These are phyloP conservation scores for Alternaria dauci DNA, from an alignment of 2,329 filamentous ascomycete genomes.

Conservation along the genomic window DNA sequence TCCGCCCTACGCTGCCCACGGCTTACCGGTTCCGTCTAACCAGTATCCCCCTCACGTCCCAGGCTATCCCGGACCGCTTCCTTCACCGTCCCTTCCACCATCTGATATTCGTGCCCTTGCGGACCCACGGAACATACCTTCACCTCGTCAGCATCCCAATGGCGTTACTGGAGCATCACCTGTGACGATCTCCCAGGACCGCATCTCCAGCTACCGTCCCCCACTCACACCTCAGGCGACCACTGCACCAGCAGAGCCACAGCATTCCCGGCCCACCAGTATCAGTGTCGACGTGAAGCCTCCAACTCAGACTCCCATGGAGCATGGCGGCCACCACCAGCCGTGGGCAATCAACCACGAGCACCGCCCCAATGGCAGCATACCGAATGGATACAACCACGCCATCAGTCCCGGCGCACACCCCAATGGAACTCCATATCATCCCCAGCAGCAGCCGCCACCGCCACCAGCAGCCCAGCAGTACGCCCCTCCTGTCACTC, in stretches of 20 bases:
- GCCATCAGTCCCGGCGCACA: conserved; percentile 41
- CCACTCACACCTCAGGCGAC: conserved; percentile 44
- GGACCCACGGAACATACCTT: conserved; percentile 45
- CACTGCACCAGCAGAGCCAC: conserved; percentile 32
- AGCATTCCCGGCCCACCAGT: conserved; percentile 35
- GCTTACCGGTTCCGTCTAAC: conserved; percentile 35
- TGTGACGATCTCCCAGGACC: conserved; percentile 47
- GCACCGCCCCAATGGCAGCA: conserved; percentile 44
- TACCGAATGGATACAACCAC: conserved; percentile 45
- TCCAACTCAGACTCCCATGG: conserved; percentile 43
- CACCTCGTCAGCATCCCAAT: conserved; percentile 48
- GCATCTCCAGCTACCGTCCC: conserved; percentile 43
- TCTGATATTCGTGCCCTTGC: conserved; percentile 46
- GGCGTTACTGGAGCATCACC: conserved; percentile 41
- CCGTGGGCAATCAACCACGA: conserved; percentile 46
- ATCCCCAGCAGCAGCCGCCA: conserved; percentile 21
- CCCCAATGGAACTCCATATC: conserved; percentile 43
- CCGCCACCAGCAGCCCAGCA: conserved; percentile 39
- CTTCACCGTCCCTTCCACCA: conserved; percentile 44
- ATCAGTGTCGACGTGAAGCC: conserved; percentile 39
- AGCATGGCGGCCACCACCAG: conserved; percentile 45
- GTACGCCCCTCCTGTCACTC: conserved; percentile 40
- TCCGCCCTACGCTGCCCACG: conserved; percentile 39
- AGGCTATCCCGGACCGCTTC: conserved; percentile 35
- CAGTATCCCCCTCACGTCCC: conserved; percentile 32